A percentile compares a stretch with the other conserved stretches of the same genome.
Conservation (phyloP, 2,329 filamentous ascomycete species). For the Sporothrix humicola region DNA sequence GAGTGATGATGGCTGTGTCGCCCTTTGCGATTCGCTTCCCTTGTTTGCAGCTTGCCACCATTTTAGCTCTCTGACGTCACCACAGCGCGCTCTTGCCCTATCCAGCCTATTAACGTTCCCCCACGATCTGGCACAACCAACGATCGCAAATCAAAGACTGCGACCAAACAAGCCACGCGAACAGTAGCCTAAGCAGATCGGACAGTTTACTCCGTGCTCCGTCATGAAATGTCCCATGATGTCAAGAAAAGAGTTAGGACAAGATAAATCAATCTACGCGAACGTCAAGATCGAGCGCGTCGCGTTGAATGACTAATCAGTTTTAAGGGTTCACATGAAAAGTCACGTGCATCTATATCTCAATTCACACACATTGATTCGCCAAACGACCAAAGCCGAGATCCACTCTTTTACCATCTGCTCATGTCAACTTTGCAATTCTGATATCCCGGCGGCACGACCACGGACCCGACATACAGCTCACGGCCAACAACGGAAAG, state of each 20-base stretch:
- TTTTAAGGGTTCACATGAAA: neutral
- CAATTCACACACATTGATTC: neutral
- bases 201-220: conserved; percentile 3
- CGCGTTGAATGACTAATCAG: neutral
- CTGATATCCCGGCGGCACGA: neutral
- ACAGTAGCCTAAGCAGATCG: neutral
- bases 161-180: neutral
- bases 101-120: neutral
- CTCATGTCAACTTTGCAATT: neutral
- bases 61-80: conserved; percentile 10
- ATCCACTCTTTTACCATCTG: conserved; percentile 18
- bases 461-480: neutral
- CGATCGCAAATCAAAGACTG: neutral
- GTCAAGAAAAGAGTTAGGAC: neutral
- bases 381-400: neutral
- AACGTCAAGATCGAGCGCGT: neutral
- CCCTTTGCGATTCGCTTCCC: neutral
- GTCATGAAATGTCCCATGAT: conserved; percentile 6
- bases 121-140: conserved; percentile 14
- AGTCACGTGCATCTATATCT: neutral
- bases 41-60: conserved; percentile 14
- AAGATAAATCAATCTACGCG: neutral
- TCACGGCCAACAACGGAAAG: neutral
- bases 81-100: neutral
- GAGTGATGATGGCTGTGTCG: conserved; percentile 15